These are phyloP conservation scores for Niveomyces coronatus DNA, from an alignment of 2,329 filamentous ascomycete genomes.

Conservation along the genomic window DNA sequence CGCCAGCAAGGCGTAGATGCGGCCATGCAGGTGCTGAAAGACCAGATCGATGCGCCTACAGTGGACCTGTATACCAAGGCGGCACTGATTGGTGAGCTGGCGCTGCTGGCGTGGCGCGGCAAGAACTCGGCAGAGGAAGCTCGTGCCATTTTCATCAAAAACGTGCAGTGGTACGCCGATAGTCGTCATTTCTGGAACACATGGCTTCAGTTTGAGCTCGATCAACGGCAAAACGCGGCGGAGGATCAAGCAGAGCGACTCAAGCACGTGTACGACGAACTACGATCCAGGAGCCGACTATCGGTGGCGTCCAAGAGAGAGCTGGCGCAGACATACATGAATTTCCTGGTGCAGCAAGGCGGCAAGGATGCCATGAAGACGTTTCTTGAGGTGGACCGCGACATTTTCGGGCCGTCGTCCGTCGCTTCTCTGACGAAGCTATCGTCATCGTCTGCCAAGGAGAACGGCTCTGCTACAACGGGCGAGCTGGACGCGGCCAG, in stretches of 20 bases:
- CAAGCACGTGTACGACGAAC: constrained; percentile 66
- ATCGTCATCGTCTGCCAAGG: no score
- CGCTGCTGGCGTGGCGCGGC: constrained; percentile 74
- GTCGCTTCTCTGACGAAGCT: constrained; percentile 16
- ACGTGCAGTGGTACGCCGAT: constrained; percentile 74
- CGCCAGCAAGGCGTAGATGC: constrained; percentile 76
- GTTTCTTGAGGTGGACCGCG: constrained; percentile 71
- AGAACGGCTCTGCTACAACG: constrained; percentile 28
- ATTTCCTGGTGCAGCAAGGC: constrained; percentile 74
- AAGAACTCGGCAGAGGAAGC: constrained; percentile 74
- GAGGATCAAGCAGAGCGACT: constrained; percentile 59
- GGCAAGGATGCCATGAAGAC: constrained; percentile 77
- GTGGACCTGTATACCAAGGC: constrained; percentile 75
- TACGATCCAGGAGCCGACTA: constrained; percentile 64
- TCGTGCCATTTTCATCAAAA: constrained; percentile 71
- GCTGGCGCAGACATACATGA: constrained; percentile 67
- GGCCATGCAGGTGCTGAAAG: constrained; percentile 73
- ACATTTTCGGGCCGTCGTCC: constrained; percentile 45
- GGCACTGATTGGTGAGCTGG: constrained; percentile 81
- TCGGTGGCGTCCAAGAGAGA: constrained; percentile 59
- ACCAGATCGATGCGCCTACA: constrained; percentile 62
- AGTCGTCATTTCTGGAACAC: constrained; percentile 83
- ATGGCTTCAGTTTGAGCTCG: constrained; percentile 81
- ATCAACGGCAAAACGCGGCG: constrained; percentile 64
- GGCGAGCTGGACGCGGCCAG: constrained; percentile 42